Evolutionary conservation across 2,329 filamentous ascomycete genomes (phyloP), one percentile per base, ranked within the genome.

Genomic region (Phyllosticta citriasiana): DNA sequence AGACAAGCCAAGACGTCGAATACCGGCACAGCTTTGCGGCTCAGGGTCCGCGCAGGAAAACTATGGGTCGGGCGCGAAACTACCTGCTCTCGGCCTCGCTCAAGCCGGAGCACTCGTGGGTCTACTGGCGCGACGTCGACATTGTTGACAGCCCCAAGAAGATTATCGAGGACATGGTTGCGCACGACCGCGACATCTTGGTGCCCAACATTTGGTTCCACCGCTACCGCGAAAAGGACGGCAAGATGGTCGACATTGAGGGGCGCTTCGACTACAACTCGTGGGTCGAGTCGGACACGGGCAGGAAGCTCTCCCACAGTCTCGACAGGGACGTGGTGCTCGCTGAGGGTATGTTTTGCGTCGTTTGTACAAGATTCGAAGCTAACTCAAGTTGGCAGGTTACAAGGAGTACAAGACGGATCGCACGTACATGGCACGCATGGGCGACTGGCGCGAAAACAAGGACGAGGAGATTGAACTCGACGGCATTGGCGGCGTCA

Each of bases 191-290:
- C 71, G 94, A 99, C 73, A 84, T 99, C 63, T 78, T 99, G 62
- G 93, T 97, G 67, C 94, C 94, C 0, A 99, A 97, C 73, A 87
- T 99, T 67, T 97, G 93, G 93, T 97, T 97, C 77, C 93, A 97
- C 73, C 84, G 92, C 56, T 96, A 96, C 69, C 79, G 85, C 71
- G 80, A 83, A 66, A 84, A 93, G 66, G 84, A 86, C 26, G 80
- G 81, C 55, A 73, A 74, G 63, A 71, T 71, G 70, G 70, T 73
- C 57, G 93, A 99, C 72, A 93, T 97, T 67, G 94, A 99, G 78
- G 94, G 94, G 65, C 86, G 90, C 82, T 99, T 97, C 72, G 94
- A 99, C 74, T 99, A 99, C 79, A 99, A 99, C 77, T 97, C 94
- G 1, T 99, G 94, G 94, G 84, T 96, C 68, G 94, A 99, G 77